A percentile compares a stretch with the other conserved stretches of the same genome.
These are phyloP conservation scores for Xylaria acuta DNA, from an alignment of 495 filamentous ascomycete species.

Conservation along the genomic window DNA sequence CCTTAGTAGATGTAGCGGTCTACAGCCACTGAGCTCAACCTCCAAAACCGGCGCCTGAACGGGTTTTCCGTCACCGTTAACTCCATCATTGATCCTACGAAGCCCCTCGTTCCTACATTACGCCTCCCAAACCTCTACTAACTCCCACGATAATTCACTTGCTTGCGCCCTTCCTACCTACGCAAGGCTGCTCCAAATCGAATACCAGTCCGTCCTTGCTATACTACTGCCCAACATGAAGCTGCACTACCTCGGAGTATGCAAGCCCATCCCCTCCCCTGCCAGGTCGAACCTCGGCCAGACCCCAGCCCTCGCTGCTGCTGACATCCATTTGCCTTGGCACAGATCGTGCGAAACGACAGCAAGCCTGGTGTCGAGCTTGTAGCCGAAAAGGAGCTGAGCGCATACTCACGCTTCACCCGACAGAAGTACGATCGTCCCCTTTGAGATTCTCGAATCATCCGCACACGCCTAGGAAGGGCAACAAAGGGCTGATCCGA, in stretches of 20 bases:
- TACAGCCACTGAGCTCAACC: not conserved
- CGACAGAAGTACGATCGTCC: constrained; percentile 61
- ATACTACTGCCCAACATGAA: constrained; percentile 72
- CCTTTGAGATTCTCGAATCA: not conserved
- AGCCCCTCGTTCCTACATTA: constrained; percentile 7
- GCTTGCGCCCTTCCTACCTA: not conserved
- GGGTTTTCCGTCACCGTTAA: constrained; percentile 5
- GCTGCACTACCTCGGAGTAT: constrained; percentile 90
- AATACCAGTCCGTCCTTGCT: not conserved
- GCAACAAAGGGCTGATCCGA: constrained; percentile 22
- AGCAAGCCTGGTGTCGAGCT: constrained; percentile 80
- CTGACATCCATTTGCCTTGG: constrained; percentile 28
- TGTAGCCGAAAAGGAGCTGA: constrained; percentile 78
- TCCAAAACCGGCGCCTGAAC: constrained; percentile 18
- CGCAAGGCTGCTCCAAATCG: not conserved
- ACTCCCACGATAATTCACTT: not conserved
- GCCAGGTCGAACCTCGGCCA: constrained; percentile 22
- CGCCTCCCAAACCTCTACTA: not conserved
- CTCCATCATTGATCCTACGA: constrained; percentile 10
- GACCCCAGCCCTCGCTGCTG: constrained; percentile 15
- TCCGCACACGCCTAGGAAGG: not conserved
- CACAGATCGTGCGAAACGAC: constrained; percentile 82
- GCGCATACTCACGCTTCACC: constrained; percentile 82
- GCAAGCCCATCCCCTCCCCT: constrained; percentile 35
- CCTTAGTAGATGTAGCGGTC: no score